Evolutionary conservation across 2,329 filamentous ascomycete genomes (phyloP), one percentile per base, ranked within the genome.

Genomic region (Pestalotiopsis sp.): DNA sequence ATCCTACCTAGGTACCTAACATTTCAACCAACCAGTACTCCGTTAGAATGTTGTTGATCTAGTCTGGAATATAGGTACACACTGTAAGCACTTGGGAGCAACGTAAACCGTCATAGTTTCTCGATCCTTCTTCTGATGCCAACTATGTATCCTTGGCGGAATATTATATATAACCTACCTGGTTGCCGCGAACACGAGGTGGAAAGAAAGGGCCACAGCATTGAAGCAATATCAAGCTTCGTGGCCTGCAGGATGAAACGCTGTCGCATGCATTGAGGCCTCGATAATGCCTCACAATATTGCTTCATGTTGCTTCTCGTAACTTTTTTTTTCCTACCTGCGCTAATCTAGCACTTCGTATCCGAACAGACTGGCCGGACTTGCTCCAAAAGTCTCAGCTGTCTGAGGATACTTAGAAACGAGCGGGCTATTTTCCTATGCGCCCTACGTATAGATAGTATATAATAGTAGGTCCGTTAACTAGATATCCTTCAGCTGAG

Each of bases 231-330:
- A 14, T 45, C 41, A 17, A 45, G 17, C 41, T 45, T 52, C 45
- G 45, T 52, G 45, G 41, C 41, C 45, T 52, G 45, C 45, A 52
- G 45, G 45, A 52, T 52, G 45, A 52, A 52, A 52, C 45, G 45
- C 20, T 52, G 45, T n/a, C 23, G 58, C 58, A 61, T 31, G 27
- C 58, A 31, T 3, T 31, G 17, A n/a, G 17, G n/a, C 58, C 17
- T 52, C 7, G 45, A 52, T 52, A 52, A 52, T 52, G 45, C 45
- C 45, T 52, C 45, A 52, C 45, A n/a, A 52, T 3, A 52, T 52
- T 52, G 45, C 45, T 52, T 52, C n/a, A 52, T n/a, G 58, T 31
- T 61, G 27, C 58, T 61, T 31, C 58, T 61, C 58, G 25, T 39
- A 31, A 31, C 36, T 39, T 59, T 23, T 61, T n/a, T 61, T 3